These are phyloP conservation scores for Capillidium rhysosporum DNA, from an alignment of 371 early-diverging fungal genomes.

Conservation along the genomic window DNA sequence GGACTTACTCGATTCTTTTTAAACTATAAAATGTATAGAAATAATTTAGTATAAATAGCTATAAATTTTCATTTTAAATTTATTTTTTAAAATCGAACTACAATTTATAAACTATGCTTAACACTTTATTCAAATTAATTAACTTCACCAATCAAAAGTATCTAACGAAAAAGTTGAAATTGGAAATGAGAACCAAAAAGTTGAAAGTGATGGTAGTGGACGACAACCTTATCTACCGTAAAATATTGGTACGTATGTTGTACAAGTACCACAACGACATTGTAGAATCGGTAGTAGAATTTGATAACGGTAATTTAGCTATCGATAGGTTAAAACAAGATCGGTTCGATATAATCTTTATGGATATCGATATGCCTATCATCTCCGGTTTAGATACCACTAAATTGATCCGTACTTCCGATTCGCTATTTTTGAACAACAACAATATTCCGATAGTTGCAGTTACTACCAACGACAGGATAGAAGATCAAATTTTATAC, in stretches of 20 bases:
- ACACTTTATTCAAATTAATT: too few relatives aligned
- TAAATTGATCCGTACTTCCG: constrained; percentile 14
- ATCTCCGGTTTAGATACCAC: constrained; percentile 32
- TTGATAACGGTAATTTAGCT: constrained; percentile 19
- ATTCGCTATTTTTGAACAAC: constrained; percentile 6
- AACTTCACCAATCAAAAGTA: too few relatives aligned
- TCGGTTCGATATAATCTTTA: constrained; percentile 27
- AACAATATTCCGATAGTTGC: constrained; percentile 32
- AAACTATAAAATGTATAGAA: too few relatives aligned
- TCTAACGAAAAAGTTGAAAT: too few relatives aligned
- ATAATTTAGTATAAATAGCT: too few relatives aligned
- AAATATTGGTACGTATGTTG: constrained; percentile 26
- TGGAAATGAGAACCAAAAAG: not conserved
- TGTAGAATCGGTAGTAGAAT: constrained; percentile 5
- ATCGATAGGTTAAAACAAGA: constrained; percentile 19
- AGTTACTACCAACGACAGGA: constrained; percentile 24
- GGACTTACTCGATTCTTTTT: too few relatives aligned
- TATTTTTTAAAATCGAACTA: too few relatives aligned
- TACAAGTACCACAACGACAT: constrained; percentile 18
- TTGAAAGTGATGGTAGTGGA: constrained; percentile 17
- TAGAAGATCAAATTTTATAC: constrained; percentile 3
- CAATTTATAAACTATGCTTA: too few relatives aligned
- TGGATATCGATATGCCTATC: constrained; percentile 47
- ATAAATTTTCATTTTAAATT: too few relatives aligned
- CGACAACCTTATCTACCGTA: constrained; percentile 33